Base-by-base conservation (phyloP, 1,139 yeast species). In the Protomyces macrosporus region DNA sequence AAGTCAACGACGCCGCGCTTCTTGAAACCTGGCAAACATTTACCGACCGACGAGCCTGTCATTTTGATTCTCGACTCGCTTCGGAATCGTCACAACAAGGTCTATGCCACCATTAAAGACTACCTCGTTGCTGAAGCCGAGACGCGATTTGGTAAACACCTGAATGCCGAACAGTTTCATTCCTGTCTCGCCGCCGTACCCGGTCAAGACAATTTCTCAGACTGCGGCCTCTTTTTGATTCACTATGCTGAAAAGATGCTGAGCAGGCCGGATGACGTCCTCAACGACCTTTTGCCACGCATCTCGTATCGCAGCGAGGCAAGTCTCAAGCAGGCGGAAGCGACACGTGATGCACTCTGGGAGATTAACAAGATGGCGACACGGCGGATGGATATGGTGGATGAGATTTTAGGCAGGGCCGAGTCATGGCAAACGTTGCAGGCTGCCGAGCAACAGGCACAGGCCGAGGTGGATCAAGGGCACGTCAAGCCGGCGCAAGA, bases 221-320 rank as follows among this genome's bases (percentile, higher is more conserved):
- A 95, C 73, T 95, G 99, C 76, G 99, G 99, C 0, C 84, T 95
- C 32, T 97, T 89, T 75, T 88, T 93, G 4, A 86, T 95, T 34
- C 87, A 87, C 70, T 93, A 89, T 71, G 82, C 88, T 32, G 81
- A 82, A 67, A 82, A 81, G 69, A 87, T 91, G 77, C 77, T 89
- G 59, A 75, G 77, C 45, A 75, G 81, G 56, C 84, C 86, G 0
- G 72, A 72, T 0, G 77, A 72, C 5, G 62, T 58, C 5, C 52
- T 58, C 10, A n/a, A 33, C n/a, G 51, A 58, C 7, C 36, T 58
- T 2, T 40, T 58, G 7, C 42, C 51, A 2, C 33, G 53, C 7
- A 14, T 34, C 39, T 37, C 32, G 12, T 58, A 39, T 40, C 23
- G 33, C 6, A 51, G 32, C 12, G 51, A 45, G 10, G 40, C 16